phyloP scores from a whole-genome alignment of 2,329 filamentous ascomycete genomes.

The Colletotrichum echinochloae region DNA sequence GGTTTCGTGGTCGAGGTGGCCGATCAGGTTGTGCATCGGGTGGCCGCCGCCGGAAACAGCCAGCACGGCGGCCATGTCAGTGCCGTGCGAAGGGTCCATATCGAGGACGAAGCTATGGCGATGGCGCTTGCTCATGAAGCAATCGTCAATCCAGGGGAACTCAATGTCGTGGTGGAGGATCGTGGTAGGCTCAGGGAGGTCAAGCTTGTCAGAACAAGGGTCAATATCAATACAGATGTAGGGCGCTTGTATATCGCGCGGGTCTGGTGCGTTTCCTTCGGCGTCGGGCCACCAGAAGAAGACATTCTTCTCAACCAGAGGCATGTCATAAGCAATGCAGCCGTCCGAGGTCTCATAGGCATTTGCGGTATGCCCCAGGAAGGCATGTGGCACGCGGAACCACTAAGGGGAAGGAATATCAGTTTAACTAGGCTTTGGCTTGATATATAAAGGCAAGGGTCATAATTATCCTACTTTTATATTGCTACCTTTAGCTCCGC shows the following conservation, averaged over 20 bases:
- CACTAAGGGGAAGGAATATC: constrained; percentile 43
- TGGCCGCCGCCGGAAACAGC: constrained; percentile 34
- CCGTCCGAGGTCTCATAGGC: constrained; percentile 51
- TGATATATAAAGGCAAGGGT: background rate
- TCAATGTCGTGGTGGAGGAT: constrained; percentile 33
- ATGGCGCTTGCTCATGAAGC: constrained; percentile 16
- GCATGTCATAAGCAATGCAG: constrained; percentile 50
- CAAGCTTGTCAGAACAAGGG: constrained; percentile 22
- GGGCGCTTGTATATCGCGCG: constrained; percentile 45
- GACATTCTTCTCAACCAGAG: constrained; percentile 53
- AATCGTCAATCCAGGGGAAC: constrained; percentile 34
- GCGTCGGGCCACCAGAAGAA: constrained; percentile 58
- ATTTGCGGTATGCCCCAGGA: constrained; percentile 53
- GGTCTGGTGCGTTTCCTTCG: constrained; percentile 49
- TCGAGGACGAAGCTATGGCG: constrained; percentile 34
- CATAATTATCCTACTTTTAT: background rate
- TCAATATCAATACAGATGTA: constrained; percentile 37
- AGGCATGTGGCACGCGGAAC: constrained; percentile 52
- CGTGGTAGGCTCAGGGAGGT: constrained; percentile 19
- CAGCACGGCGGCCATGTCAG: constrained; percentile 40
- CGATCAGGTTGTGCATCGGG: constrained; percentile 50
- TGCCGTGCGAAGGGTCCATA: constrained; percentile 32
- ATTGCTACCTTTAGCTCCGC: constrained; percentile 28
- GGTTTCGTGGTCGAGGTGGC: constrained; percentile 47
- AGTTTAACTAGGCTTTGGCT: background rate